Conservation (phyloP, 2,329 filamentous ascomycete genomes). For the Rachicladosporium sp. region DNA sequence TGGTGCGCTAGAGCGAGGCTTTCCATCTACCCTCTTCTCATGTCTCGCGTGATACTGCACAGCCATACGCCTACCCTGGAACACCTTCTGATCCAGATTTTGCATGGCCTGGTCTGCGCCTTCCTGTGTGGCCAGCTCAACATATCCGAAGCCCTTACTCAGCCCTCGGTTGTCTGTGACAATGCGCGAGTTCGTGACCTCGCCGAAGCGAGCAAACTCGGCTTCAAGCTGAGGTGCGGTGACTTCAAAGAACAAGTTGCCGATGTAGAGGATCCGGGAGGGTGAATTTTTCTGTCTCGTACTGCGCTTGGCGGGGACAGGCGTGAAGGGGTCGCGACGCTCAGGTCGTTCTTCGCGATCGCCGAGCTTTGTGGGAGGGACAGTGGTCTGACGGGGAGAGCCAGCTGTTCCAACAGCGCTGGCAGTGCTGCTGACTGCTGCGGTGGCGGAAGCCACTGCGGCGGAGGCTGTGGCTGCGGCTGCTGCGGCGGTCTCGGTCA, state of each 20-base stretch:
- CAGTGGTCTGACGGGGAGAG: neutral
- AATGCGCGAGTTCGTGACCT: constrained; percentile 41
- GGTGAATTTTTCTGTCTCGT: too few relatives aligned
- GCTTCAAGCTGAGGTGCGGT: constrained; percentile 47
- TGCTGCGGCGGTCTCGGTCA: constrained; percentile 13
- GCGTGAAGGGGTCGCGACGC: too few relatives aligned
- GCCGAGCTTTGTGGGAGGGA: neutral
- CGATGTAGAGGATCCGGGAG: constrained; percentile 44
- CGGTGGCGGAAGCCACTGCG: constrained; percentile 4
- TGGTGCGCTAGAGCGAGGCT: constrained; percentile 19
- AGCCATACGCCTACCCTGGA: constrained; percentile 51
- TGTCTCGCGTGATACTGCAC: constrained; percentile 43
- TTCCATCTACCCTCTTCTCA: neutral
- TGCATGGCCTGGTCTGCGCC: constrained; percentile 45
- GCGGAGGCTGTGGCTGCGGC: constrained; percentile 15
- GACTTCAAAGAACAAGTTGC: constrained; percentile 59
- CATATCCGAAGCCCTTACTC: constrained; percentile 60
- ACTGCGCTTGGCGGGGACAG: too few relatives aligned
- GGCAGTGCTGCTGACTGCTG: constrained; percentile 11
- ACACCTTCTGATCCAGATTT: constrained; percentile 45
- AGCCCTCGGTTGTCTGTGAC: constrained; percentile 50
- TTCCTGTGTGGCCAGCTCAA: constrained; percentile 44
- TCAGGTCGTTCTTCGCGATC: neutral
- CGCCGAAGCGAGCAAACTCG: constrained; percentile 48
- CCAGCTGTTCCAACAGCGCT: constrained; percentile 1